Base-by-base conservation (phyloP, 1,284 basidiomycete genomes). In the Melampsora allii-populina region DNA sequence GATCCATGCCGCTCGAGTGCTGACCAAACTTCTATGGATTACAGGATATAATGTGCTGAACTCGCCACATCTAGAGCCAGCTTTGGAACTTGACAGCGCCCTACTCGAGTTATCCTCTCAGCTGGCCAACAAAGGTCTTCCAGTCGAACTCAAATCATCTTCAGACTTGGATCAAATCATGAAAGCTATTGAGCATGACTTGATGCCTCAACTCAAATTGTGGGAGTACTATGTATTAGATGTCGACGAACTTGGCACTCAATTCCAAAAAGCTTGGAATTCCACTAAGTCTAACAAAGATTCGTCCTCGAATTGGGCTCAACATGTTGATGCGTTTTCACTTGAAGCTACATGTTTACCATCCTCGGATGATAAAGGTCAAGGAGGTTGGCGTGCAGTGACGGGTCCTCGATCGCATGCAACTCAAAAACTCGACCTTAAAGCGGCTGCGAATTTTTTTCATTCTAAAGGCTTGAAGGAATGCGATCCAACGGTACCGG, bases 221-320 rank as follows among this genome's bases (percentile, higher is more conserved):
- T 97, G 92, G 91, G 89, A 96, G 79, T 97, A 89, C 83, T 97
- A 97, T 80, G 89, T 92, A 27, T 84, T 97, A 61, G 88, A 96
- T 79, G 85, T 87, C 5, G 83, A 84, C 56, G 82, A 79, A 0
- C 80, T 82, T 10, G 82, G 80, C 63, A 77, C 78, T 14, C 78
- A 76, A 10, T 83, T 84, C 63, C 77, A 78, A 7, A 75, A 76
- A 0, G 79, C 79, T 39, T 84, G 76, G 84, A 74, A 46, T 33
- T 27, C 33, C n/a, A 27, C 31, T 36, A 5, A 17, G 17, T 21
- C 10, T 46, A 46, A 27, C 9, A 33, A 27, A 33, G 36, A 73
- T 46, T 10, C 42, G 29, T 42, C 50, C 29, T 7, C 46, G 2
- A 29, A 56, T 6, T 24, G 17, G 24, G 12, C 14, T 24, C 48